Percentiles rank a stretch among this genome's conserved stretches.
Evolutionary conservation across 176 grass and related monocot species (phyloP).

Genomic region (Oryza officinalis): DNA sequence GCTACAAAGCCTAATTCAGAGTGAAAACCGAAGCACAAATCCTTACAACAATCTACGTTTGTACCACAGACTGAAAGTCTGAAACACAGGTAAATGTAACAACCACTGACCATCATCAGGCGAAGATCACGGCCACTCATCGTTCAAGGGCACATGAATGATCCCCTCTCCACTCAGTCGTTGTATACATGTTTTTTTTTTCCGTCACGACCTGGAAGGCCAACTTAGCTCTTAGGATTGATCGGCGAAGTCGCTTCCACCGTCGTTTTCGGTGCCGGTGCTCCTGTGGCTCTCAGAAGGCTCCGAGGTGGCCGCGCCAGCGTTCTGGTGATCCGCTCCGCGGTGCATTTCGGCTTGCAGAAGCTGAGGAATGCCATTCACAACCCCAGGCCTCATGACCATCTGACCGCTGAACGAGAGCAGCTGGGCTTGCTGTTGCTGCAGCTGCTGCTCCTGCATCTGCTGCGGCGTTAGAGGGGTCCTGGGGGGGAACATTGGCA

Average conservation of each 20-base stretch:
- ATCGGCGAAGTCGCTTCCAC: conserved; percentile 40
- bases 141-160: conserved; percentile 48
- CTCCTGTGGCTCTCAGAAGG: conserved; percentile 65
- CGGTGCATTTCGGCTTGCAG: conserved; percentile 47
- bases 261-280: conserved; percentile 58
- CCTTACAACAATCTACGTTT: conserved; percentile 21
- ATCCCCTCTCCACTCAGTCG: conserved; percentile 37
- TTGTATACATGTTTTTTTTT: conserved; percentile 36
- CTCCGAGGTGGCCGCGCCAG: conserved; percentile 25
- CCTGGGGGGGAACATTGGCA: conserved; percentile 67
- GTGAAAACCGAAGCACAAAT: conserved; percentile 7
- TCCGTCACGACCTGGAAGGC: conserved; percentile 29
- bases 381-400: conserved; percentile 49
- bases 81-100: conserved; percentile 24
- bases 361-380: conserved; percentile 58
- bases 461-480: conserved; percentile 73
- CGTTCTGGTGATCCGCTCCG: conserved; percentile 29
- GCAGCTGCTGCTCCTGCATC: conserved; percentile 75
- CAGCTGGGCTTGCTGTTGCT: conserved; percentile 67
- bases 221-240: conserved; percentile 2
- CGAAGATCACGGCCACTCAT: conserved; percentile 48
- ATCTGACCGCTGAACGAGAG: conserved; percentile 63
- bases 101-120: conserved; percentile 39
- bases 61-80: conserved; percentile 27
- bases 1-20: conserved; percentile 12